A percentile compares a stretch with the other conserved stretches of the same genome.
Conservation (phyloP, 1,284 basidiomycete species). For the Tylopilus orsonianus region DNA sequence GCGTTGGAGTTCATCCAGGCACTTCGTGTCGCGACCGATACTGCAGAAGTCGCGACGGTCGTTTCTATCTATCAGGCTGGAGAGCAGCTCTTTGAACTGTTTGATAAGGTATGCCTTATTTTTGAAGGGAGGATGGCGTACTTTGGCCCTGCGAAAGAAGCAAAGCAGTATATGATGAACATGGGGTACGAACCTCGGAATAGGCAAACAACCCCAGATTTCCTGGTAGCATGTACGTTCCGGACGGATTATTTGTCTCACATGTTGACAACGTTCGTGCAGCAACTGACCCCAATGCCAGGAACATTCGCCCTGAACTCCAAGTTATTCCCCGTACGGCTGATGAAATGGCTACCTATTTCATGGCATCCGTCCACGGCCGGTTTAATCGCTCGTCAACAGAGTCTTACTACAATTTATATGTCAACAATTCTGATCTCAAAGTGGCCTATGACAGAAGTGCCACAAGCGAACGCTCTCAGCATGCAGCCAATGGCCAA, state of each 20-base stretch:
- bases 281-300: constrained; percentile 59
- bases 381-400: constrained; percentile 31
- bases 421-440: constrained; percentile 35
- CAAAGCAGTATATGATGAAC: constrained; percentile 61
- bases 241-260: not conserved
- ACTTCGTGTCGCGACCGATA: constrained; percentile 58
- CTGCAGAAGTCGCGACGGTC: constrained; percentile 50
- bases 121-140: constrained; percentile 71
- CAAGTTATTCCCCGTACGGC: constrained; percentile 46
- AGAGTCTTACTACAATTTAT: constrained; percentile 32
- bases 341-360: constrained; percentile 53
- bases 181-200: constrained; percentile 62
- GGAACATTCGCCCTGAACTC: constrained; percentile 49
- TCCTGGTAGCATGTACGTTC: constrained; percentile 41
- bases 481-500: constrained; percentile 44
- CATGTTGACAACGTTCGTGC: constrained; percentile 40
- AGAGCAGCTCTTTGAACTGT: constrained; percentile 50
- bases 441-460: constrained; percentile 51
- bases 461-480: constrained; percentile 51
- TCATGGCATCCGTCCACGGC: constrained; percentile 37
- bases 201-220: constrained; percentile 67
- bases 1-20: constrained; percentile 63
- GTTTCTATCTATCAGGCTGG: constrained; percentile 71
- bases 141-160: constrained; percentile 61
- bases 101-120: constrained; percentile 70